Evolutionary conservation across 2,329 filamentous ascomycete genomes (phyloP).

Genomic region (Penicillium sp.): DNA sequence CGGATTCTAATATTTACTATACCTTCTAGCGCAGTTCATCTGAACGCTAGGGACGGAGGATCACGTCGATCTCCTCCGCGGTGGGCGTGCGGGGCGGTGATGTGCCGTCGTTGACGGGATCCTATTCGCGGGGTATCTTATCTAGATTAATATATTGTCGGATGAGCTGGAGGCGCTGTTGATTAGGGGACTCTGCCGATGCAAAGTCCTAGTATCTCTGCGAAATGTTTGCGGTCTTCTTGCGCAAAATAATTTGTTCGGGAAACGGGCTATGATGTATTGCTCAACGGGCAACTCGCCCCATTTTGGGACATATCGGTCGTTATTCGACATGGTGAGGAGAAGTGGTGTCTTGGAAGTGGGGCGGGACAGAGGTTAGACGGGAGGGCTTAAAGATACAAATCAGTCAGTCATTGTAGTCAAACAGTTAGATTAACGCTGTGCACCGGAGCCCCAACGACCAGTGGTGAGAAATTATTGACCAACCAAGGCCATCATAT

Average conservation of each 20-base stretch:
- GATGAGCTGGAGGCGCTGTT: not conserved
- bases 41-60: not conserved
- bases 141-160: conserved; percentile 7
- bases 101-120: too few relatives aligned
- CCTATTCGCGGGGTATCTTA: conserved; percentile 10
- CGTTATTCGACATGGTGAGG: not conserved
- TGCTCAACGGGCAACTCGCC: not conserved
- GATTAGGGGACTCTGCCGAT: not conserved
- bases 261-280: not conserved
- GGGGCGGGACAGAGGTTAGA: not conserved
- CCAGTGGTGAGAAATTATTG: too few relatives aligned
- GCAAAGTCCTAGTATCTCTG: not conserved
- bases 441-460: too few relatives aligned
- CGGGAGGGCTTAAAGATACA: not conserved
- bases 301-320: not conserved
- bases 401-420: not conserved
- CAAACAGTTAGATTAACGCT: too few relatives aligned
- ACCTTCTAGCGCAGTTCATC: not conserved
- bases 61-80: conserved; percentile 1
- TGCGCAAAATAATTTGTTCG: not conserved
- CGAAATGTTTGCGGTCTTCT: not conserved
- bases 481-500: too few relatives aligned
- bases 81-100: too few relatives aligned
- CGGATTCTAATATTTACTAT: not conserved
- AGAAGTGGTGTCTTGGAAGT: not conserved